Conservation (phyloP, 768 basidiomycete species). For the Podaxis sp. region DNA sequence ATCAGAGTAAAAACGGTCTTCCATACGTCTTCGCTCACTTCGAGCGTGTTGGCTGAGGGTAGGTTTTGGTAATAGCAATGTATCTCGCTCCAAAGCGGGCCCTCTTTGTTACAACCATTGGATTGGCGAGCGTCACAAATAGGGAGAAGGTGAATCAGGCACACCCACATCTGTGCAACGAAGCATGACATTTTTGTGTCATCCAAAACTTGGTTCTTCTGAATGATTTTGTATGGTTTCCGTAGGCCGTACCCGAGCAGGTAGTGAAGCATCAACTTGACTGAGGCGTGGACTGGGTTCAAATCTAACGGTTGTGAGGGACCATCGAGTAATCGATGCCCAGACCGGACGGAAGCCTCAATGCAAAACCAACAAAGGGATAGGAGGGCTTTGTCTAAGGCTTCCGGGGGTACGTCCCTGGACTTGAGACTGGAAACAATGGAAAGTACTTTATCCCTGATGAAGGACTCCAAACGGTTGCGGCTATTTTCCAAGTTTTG, state of each 20-base stretch:
- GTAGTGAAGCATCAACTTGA: conserved; percentile 1
- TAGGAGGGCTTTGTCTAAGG: conserved; percentile 4
- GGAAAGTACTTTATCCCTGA: conserved; percentile 3
- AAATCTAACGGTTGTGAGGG: conserved; percentile 1
- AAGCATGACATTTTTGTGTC: conserved; percentile 3
- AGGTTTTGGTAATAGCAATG: not conserved
- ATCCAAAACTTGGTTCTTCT: conserved; percentile 5
- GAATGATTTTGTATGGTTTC: not conserved
- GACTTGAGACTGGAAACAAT: not conserved
- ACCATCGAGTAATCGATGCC: not conserved
- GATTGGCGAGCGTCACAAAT: not conserved
- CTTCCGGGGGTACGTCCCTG: not conserved
- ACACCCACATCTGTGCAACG: conserved; percentile 13
- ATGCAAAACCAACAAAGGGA: conserved; percentile 12
- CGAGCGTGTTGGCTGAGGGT: conserved; percentile 3
- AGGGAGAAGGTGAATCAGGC: conserved; percentile 7
- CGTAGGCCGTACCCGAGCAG: conserved; percentile 8
- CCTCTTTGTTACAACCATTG: not conserved
- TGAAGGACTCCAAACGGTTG: not conserved
- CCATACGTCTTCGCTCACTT: conserved; percentile 5
- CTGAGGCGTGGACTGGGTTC: conserved; percentile 5
- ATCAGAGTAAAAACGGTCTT: conserved; percentile 8
- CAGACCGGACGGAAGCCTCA: conserved; percentile 9
- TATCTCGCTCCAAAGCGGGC: conserved; percentile 4
- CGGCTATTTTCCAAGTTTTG: not conserved